Percentiles rank a stretch among this genome's conserved stretches.
Evolutionary conservation across 805 yeast species (phyloP).

Genomic region (Nematodospora valgi): DNA sequence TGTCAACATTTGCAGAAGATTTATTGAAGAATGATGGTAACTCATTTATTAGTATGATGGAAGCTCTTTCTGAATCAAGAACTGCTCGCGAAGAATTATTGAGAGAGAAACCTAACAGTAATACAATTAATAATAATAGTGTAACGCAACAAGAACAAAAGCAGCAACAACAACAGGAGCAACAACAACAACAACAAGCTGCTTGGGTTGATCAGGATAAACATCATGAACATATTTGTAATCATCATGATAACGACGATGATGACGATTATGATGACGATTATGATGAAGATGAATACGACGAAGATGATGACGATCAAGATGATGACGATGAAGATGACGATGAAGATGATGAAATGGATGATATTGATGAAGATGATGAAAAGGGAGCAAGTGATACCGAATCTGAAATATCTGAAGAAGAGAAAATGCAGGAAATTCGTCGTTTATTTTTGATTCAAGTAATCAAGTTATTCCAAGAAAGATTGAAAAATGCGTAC

Average conservation of each 20-base stretch:
- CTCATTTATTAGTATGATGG: slow-evolving; percentile 76
- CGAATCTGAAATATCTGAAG: slow-evolving; percentile 43
- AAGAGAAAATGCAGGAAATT: slow-evolving; percentile 70
- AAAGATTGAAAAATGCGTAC: slow-evolving; percentile 69
- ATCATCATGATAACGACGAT: slow-evolving; percentile 12
- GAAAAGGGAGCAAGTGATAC: slow-evolving; percentile 36
- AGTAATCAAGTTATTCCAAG: slow-evolving; percentile 73
- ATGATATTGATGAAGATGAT: slow-evolving; percentile 41
- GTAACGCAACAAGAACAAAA: slow-evolving; percentile 4
- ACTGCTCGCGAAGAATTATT: slow-evolving; percentile 25
- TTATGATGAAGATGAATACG: slow-evolving; percentile 28
- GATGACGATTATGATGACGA: slow-evolving; percentile 20
- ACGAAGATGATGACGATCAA: slow-evolving; percentile 24
- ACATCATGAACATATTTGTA: slow-evolving; percentile 2
- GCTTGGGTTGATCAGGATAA: slow-evolving; percentile 23
- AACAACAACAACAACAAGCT: slow-evolving; percentile 1
- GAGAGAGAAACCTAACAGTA: slow-evolving; percentile 12
- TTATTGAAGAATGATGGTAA: slow-evolving; percentile 74
- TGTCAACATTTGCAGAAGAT: slow-evolving; percentile 65
- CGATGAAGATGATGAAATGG: slow-evolving; percentile 35
- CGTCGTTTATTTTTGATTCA: slow-evolving; percentile 76
- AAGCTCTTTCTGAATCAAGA: slow-evolving; percentile 59
- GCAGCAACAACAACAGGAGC: slow-evolving; percentile 4
- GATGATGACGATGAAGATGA: slow-evolving; percentile 25
- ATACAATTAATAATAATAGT: slow-evolving; percentile 2